Base-by-base conservation (phyloP, 2,329 filamentous ascomycete genomes). In the Colletotrichum costaricense region DNA sequence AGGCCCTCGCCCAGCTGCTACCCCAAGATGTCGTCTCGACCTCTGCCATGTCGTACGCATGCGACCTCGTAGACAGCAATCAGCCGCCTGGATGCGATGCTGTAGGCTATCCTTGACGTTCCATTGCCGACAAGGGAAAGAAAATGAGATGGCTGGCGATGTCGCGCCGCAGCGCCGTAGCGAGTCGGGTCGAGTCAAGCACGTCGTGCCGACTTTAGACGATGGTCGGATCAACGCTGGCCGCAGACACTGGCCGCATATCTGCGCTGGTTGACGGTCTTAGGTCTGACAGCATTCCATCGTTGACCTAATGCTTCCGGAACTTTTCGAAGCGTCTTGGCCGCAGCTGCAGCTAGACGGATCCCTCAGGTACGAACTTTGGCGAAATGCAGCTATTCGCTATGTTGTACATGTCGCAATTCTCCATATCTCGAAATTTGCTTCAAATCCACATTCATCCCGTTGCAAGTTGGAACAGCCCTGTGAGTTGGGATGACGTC, bases 241-340 rank as follows among this genome's bases (percentile, higher is more conserved):
- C 56, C 60, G 67, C 49, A 56, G 60, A 70, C 55, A 35, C 30
- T 52, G 19, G 14, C 26, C 42, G 60, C 42, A 52, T 26, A 28
- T 63, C 22, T 16, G 12, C 35, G 22, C 12, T 42, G 57, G 22
- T 24, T 11, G 19, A 14, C 16, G 59, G 11, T 46, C 8, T 26
- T 5, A 26, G 42, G 33, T 60, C 55, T 46, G 28, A 42, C 30
- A 26, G 42, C 67, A 62, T 70, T 64, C 60, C 46, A 69, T 70
- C 56, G 33, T 69, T 62, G 16, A 35, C 33, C 16, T 42, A 42
- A 42, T 42, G 33, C 70, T 62, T 71, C 60, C 67, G 70, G 70
- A 71, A 70, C 67, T 26, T 62, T 65, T 73, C 35, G 46, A 70
- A 26, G 60, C 28, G 67, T 70, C 60, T 70, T 70, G 70, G 70